These are phyloP conservation scores for Mucor saturninus DNA, from an alignment of 371 early-diverging fungal species.

Conservation along the genomic window DNA sequence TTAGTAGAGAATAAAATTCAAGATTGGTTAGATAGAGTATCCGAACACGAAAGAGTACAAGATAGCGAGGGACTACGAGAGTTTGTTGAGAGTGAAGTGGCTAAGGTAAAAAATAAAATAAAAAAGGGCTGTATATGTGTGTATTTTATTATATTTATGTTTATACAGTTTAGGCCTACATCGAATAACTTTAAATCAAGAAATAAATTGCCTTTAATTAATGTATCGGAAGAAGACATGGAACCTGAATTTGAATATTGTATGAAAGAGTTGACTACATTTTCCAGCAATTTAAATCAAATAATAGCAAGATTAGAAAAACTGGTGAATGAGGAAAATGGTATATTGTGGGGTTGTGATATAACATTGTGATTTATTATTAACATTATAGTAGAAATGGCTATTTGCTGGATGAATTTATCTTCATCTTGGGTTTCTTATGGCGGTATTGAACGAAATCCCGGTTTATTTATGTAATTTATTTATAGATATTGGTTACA, in stretches of 20 bases:
- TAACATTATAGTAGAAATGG: conserved; percentile 4
- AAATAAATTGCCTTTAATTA: conserved; percentile 20
- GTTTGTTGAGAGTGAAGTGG: conserved; percentile 56
- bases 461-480: conserved; percentile 43
- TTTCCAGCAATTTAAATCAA: conserved; percentile 13
- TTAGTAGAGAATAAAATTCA: conserved; percentile 36
- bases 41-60: conserved; percentile 37
- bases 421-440: conserved; percentile 41
- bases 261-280: conserved; percentile 16
- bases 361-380: background rate
- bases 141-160: background rate
- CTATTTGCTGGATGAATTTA: conserved; percentile 31
- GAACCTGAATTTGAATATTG: conserved; percentile 38
- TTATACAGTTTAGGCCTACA: conserved; percentile 28
- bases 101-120: conserved; percentile 14
- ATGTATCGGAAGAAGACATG: conserved; percentile 33
- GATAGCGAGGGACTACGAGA: conserved; percentile 48
- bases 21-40: conserved; percentile 45
- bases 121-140: background rate
- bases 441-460: conserved; percentile 47
- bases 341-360: conserved; percentile 7
- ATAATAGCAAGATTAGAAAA: conserved; percentile 10
- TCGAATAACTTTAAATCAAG: conserved; percentile 4
- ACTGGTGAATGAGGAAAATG: conserved; percentile 16
- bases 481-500: background rate